Evolutionary conservation across 1,284 basidiomycete species (phyloP), one percentile per base, ranked within the genome.

Genomic region (Ceratorhiza oryzae-sativae): DNA sequence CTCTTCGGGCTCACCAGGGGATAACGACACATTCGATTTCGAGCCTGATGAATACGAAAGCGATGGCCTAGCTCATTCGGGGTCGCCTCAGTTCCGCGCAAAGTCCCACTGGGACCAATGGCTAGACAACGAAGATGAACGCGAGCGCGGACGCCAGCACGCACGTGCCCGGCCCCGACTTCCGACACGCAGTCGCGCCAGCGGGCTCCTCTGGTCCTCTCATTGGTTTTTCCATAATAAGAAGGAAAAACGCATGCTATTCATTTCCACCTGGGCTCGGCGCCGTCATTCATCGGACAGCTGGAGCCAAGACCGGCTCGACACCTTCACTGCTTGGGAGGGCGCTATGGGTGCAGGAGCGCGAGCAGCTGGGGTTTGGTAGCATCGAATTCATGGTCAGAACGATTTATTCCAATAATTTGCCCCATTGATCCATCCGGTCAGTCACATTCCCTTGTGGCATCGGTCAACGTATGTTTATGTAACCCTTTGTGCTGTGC

Each of bases 221-320:
- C 95, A 98, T 80, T 97, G 95, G 88, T 98, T 99, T 84, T 97
- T 99, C 84, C 86, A 96, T 79, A 97, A 96, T 84, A 87, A 91
- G 79, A 97, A 94, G 79, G 83, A 90, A 82, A 98, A 97, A 83
- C 89, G 97, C 23, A 90, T 99, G 77, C 81, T 99, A 61, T 98
- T 97, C 80, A 88, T 98, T 73, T 93, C 94, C 0, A 89, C 95
- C 6, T 98, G 95, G 94, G 93, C 94, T n/a, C 87, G 91, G 45
- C 90, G 70, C 5, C 42, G 60, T 13, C 58, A 71, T 25, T 72
- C 61, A 12, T 39, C 20, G 4, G 45, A 45, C 12, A 63, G 56
- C n/a, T 70, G 67, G 67, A 71, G 71, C 23, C 34, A 20, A 32
- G 62, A 60, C 18, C 61, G 48, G 55, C 45, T 55, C 36, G 90